These are phyloP conservation scores for Plasmodium berghei DNA, from an alignment of 169 alveolate species.

Conservation along the genomic window DNA sequence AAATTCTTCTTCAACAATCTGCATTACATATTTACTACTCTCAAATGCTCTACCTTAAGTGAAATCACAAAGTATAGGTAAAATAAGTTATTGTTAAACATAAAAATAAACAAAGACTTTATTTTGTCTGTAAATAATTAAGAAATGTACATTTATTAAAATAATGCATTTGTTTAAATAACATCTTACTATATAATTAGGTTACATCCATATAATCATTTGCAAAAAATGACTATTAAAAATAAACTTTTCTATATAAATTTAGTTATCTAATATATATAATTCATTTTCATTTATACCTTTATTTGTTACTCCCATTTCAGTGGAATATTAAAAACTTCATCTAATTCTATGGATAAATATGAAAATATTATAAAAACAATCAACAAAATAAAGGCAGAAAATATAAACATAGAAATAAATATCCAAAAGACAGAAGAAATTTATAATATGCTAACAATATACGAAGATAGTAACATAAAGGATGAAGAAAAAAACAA, in stretches of 20 bases:
- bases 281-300: too few species aligned
- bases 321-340: conserved; percentile 50
- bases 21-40: conserved; percentile 69
- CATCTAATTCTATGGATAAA: conserved; percentile 67
- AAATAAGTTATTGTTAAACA: neutral
- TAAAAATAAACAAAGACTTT: neutral
- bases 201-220: too few species aligned
- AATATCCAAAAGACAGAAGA: conserved; percentile 75
- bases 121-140: neutral
- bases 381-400: conserved; percentile 65
- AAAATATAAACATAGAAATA: conserved; percentile 68
- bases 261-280: too few species aligned
- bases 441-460: conserved; percentile 57
- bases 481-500: conserved; percentile 69
- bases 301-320: too few species aligned
- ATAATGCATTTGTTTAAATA: too few species aligned
- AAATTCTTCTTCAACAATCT: conserved; percentile 55
- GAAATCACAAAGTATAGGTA: conserved; percentile 72
- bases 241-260: too few species aligned
- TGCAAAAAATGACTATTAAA: too few species aligned
- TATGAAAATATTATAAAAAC: conserved; percentile 75
- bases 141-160: neutral
- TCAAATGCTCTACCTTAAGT: conserved; percentile 50
- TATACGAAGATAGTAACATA: conserved; percentile 55
- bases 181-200: too few species aligned